Conservation (phyloP, 2,329 filamentous ascomycete species). For the Calonectria honghensis region DNA sequence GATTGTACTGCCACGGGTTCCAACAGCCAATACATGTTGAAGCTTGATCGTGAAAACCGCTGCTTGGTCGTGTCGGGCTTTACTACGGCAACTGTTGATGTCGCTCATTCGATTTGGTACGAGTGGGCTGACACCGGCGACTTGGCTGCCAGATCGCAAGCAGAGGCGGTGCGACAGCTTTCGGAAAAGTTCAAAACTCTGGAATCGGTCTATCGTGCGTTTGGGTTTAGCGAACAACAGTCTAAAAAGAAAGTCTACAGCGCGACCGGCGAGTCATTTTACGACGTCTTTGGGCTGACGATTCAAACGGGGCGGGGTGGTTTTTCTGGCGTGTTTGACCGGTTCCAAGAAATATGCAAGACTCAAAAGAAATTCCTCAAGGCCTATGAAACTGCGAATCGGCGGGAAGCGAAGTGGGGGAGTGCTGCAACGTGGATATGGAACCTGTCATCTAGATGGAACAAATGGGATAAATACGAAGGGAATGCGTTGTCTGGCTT, state of each 20-base stretch:
- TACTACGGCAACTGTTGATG: background rate
- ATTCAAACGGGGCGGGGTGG: background rate
- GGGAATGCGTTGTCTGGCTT: background rate
- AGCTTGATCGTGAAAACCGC: background rate
- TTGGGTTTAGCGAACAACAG: background rate
- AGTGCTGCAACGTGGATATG: background rate
- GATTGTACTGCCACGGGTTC: background rate
- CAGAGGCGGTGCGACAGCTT: background rate
- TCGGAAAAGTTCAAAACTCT: background rate
- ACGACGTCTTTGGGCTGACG: background rate
- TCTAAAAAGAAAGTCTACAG: background rate
- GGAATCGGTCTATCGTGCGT: background rate
- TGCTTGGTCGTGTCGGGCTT: background rate
- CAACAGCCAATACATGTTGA: background rate
- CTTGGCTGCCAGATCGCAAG: background rate
- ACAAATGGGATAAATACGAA: background rate
- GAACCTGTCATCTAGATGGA: background rate
- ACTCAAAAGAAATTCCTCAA: background rate
- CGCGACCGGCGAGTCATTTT: background rate
- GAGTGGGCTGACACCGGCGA: background rate
- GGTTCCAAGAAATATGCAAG: background rate
- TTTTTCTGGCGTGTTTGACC: background rate
- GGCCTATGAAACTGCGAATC: background rate
- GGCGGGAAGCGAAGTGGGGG: background rate
- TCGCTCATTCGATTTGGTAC: background rate